These are phyloP conservation scores for Trichothecium roseum DNA, from an alignment of 2,329 filamentous ascomycete species.

Conservation along the genomic window DNA sequence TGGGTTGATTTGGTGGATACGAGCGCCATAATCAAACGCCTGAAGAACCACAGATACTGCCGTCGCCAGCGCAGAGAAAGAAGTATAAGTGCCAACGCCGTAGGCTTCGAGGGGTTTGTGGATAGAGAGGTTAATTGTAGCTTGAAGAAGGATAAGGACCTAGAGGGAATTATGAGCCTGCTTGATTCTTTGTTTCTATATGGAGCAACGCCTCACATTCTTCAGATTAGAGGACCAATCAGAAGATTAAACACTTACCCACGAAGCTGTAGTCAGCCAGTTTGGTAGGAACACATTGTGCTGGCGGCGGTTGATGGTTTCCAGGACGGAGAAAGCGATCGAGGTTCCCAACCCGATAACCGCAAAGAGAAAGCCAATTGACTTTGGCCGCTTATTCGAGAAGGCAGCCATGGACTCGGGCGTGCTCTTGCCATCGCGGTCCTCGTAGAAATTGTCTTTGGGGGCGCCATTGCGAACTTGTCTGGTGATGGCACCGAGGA, in stretches of 20 bases:
- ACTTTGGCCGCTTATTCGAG: conserved; percentile 48
- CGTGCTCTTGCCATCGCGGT: conserved; percentile 59
- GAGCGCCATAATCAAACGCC: conserved; percentile 23
- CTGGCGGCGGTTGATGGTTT: conserved; percentile 24
- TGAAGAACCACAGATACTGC: conserved; percentile 33
- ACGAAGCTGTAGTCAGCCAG: conserved; percentile 50
- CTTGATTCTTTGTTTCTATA: background rate
- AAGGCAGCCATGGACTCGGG: conserved; percentile 52
- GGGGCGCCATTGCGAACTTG: conserved; percentile 24
- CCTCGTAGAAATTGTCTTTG: conserved; percentile 47
- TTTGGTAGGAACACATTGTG: conserved; percentile 37
- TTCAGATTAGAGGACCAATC: no score
- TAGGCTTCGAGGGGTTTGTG: conserved; percentile 42
- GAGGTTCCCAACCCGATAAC: conserved; percentile 43
- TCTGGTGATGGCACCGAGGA: conserved; percentile 19
- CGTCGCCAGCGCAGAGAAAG: conserved; percentile 35
- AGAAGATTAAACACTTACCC: conserved; percentile 44
- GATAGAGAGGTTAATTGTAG: conserved; percentile 34
- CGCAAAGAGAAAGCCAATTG: conserved; percentile 42
- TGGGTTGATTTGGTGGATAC: conserved; percentile 22
- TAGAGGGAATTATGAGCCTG: conserved; percentile 15
- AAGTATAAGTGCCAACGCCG: conserved; percentile 39
- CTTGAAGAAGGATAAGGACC: conserved; percentile 42
- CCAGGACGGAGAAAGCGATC: conserved; percentile 44
- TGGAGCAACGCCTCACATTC: background rate